Evolutionary conservation across 805 yeast species (phyloP).

Genomic region (Candida glaebosa): DNA sequence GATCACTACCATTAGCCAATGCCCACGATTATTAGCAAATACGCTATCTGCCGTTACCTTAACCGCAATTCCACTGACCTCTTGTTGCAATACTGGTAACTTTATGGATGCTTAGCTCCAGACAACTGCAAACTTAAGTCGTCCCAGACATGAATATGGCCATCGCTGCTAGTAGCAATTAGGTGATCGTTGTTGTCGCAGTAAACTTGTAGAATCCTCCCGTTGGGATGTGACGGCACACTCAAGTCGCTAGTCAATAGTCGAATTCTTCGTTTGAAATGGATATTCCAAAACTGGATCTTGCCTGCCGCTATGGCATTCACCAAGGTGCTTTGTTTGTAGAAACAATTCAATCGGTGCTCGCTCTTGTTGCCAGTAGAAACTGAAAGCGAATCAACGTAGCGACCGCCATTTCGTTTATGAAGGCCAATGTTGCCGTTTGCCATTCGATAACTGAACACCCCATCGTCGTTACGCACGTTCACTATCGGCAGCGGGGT

Average conservation of each 20-base stretch:
- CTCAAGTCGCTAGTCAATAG: neutral
- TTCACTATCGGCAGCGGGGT: slow-evolving; percentile 7
- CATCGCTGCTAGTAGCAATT: slow-evolving; percentile 18
- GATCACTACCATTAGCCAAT: no score
- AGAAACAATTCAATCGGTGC: neutral
- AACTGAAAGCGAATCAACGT: neutral
- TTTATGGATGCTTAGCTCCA: no score
- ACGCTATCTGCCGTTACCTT: no score
- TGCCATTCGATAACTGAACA: neutral
- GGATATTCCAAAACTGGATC: slow-evolving; percentile 14
- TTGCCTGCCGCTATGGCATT: slow-evolving; percentile 18
- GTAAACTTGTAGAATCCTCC: neutral
- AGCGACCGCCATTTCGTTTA: neutral
- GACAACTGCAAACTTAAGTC: no score
- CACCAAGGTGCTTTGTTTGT: slow-evolving; percentile 10
- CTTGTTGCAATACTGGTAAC: no score
- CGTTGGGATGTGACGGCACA: neutral
- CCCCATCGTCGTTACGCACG: neutral
- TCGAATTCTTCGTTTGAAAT: neutral
- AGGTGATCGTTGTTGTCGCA: slow-evolving; percentile 10
- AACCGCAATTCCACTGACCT: no score
- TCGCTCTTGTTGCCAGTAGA: neutral
- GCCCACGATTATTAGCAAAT: no score
- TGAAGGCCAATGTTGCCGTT: slow-evolving; percentile 1
- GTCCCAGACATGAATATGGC: slow-evolving; percentile 22